These are phyloP conservation scores for Solanum hybrid DNA, from an alignment of 305 asterid species.

Conservation along the genomic window DNA sequence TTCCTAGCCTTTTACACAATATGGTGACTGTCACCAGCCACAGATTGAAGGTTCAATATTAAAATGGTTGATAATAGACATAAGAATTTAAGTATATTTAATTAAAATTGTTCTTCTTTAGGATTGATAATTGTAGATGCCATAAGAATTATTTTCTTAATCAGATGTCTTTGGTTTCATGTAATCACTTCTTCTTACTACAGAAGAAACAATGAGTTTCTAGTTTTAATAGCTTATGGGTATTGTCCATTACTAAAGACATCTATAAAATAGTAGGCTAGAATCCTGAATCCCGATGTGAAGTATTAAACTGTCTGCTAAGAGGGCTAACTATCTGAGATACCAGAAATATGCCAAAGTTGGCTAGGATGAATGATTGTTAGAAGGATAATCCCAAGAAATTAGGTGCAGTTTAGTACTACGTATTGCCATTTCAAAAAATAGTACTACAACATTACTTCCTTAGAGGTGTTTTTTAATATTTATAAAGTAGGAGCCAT, in stretches of 20 bases:
- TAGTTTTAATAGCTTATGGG: background rate
- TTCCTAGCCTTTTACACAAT: background rate
- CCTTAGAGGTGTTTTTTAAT: background rate
- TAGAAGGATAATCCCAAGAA: background rate
- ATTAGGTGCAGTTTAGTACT: background rate
- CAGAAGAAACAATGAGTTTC: background rate
- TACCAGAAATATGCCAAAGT: background rate
- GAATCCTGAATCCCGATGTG: background rate
- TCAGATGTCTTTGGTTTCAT: background rate
- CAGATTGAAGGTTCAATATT: background rate
- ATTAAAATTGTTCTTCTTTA: background rate
- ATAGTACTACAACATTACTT: background rate
- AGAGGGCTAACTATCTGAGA: background rate
- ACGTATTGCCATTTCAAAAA: background rate
- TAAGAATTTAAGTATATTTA: background rate
- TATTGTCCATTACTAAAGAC: background rate
- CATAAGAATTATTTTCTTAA: background rate
- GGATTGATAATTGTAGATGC: background rate
- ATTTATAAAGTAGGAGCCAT: background rate
- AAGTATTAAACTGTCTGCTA: background rate
- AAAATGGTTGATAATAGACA: background rate
- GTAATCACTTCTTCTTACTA: background rate
- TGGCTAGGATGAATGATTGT: background rate
- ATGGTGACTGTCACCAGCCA: background rate
- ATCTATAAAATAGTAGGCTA: background rate